Conservation (phyloP, 257 asterid genomes). For the Nicotiana undulata region DNA sequence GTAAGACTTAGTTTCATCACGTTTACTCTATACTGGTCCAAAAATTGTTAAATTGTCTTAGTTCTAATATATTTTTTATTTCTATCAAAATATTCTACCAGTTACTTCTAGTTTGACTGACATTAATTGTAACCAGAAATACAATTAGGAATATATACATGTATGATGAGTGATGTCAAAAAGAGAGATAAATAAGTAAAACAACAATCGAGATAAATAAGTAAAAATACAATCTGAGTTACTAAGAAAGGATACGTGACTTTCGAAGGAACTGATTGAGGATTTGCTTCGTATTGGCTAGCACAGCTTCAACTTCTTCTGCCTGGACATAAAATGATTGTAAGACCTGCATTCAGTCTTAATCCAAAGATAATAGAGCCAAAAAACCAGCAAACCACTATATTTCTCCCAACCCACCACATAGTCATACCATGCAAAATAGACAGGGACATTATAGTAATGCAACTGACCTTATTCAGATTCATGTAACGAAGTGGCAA, state of each 20-base stretch:
- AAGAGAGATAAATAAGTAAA: not conserved
- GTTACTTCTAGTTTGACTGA: not conserved
- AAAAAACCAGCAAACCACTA: not conserved
- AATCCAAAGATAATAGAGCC: not conserved
- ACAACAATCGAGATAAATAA: not conserved
- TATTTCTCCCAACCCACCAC: slow-evolving; percentile 1
- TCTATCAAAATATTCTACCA: not conserved
- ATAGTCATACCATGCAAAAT: not conserved
- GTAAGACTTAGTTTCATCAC: not conserved
- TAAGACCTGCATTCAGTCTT: not conserved
- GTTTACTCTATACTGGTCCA: not conserved
- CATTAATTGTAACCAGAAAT: not conserved
- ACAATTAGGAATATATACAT: not conserved
- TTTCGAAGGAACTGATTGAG: slow-evolving; percentile 75
- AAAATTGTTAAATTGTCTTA: not conserved
- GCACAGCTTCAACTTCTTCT: slow-evolving; percentile 84
- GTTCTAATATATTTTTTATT: not conserved
- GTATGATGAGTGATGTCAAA: not conserved
- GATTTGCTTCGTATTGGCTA: slow-evolving; percentile 88
- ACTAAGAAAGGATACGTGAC: slow-evolving; percentile 65
- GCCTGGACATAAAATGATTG: slow-evolving; percentile 31
- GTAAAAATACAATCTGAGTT: slow-evolving; percentile 1
- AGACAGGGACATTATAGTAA: slow-evolving; percentile 2
- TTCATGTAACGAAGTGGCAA: slow-evolving; percentile 74
- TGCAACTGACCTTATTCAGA: slow-evolving; percentile 55